These are phyloP conservation scores for Ogataea methylovora DNA, from an alignment of 805 yeast species.

Conservation along the genomic window DNA sequence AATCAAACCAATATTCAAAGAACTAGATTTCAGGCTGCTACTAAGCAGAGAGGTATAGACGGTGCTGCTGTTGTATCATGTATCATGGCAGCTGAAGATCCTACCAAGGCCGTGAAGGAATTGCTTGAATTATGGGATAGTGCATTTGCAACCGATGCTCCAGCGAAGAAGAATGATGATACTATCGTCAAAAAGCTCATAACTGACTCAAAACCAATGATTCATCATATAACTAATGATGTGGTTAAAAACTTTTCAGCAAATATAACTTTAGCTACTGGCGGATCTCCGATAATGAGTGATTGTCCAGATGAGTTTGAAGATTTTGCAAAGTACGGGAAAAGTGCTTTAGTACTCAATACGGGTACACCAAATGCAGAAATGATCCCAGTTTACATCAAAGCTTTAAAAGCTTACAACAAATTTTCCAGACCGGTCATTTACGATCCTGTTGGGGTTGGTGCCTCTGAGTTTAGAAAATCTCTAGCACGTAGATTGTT, in stretches of 20 bases:
- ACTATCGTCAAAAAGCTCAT: background rate
- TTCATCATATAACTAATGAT: conserved; percentile 81
- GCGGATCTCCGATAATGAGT: conserved; percentile 87
- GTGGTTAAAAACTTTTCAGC: conserved; percentile 91
- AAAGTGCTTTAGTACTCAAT: conserved; percentile 55
- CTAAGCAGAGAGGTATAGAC: conserved; percentile 43
- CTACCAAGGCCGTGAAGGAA: conserved; percentile 41
- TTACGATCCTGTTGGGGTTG: conserved; percentile 91
- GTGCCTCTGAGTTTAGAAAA: conserved; percentile 61
- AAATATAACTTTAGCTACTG: conserved; percentile 74
- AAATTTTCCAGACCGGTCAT: conserved; percentile 51
- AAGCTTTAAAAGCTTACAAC: conserved; percentile 57
- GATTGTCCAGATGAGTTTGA: conserved; percentile 60
- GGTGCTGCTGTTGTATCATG: conserved; percentile 92
- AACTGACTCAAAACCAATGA: conserved; percentile 40
- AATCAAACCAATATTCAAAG: conserved; percentile 54
- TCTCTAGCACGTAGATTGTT: conserved; percentile 41
- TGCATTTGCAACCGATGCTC: background rate
- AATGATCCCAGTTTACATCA: conserved; percentile 32
- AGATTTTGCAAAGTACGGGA: conserved; percentile 53
- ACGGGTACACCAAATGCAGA: conserved; percentile 61
- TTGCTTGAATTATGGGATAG: conserved; percentile 23
- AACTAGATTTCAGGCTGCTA: conserved; percentile 43
- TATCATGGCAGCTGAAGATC: conserved; percentile 58
- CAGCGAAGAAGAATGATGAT: background rate